Percentiles rank a stretch among this genome's conserved stretches.
Conservation (phyloP, 164 flowering plant species). For the Vitis amurensis region DNA sequence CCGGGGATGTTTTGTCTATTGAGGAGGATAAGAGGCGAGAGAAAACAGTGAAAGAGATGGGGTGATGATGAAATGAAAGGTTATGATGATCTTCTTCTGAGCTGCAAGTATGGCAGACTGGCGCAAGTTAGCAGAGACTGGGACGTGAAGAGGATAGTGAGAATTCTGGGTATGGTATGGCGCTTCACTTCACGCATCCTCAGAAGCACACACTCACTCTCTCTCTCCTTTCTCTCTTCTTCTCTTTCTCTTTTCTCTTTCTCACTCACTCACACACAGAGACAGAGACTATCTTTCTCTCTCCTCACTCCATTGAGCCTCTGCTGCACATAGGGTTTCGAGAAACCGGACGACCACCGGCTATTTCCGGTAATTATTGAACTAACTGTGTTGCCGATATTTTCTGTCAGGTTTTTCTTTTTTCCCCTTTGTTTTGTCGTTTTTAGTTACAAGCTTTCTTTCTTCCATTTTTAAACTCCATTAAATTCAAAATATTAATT, state of each 20-base stretch:
- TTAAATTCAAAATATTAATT: too few species aligned
- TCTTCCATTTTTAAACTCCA: too few species aligned
- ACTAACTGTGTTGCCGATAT: conserved; percentile 18
- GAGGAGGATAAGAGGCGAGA: background rate
- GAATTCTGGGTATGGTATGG: conserved; percentile 2
- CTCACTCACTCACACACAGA: conserved; percentile 5
- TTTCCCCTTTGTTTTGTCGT: background rate
- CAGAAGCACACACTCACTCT: conserved; percentile 4
- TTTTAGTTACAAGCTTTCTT: too few species aligned
- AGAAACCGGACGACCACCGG: conserved; percentile 37
- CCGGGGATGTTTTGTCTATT: too few species aligned
- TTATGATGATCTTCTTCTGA: conserved; percentile 15
- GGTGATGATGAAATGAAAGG: conserved; percentile 23
- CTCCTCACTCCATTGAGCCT: background rate
- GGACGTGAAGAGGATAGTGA: conserved; percentile 9
- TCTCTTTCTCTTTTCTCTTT: background rate
- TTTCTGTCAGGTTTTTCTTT: conserved; percentile 18
- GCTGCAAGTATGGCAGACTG: conserved; percentile 21
- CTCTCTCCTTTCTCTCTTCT: conserved; percentile 4
- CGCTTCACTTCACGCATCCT: conserved; percentile 11
- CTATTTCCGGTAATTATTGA: conserved; percentile 31
- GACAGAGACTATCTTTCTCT: background rate
- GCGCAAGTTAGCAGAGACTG: conserved; percentile 11
- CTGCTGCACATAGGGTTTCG: conserved; percentile 28
- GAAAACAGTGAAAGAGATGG: conserved; percentile 16